Evolutionary conservation across 495 filamentous ascomycete genomes (phyloP), one percentile per base, ranked within the genome.

Genomic region (Geoglossum glabrum): DNA sequence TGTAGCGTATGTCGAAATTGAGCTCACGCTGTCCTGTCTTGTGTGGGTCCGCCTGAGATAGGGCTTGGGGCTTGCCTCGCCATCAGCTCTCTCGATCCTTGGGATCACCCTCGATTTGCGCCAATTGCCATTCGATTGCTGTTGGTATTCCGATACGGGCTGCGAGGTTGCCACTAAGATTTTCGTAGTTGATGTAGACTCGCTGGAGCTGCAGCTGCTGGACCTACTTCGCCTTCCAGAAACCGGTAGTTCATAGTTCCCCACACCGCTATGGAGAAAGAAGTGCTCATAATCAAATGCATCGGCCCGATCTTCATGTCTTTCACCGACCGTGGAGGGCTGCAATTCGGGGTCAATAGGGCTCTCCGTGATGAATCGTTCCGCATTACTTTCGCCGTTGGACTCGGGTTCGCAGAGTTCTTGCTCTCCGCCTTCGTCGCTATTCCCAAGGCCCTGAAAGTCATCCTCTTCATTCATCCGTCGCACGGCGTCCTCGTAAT

Each of bases 271-370:
- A 65, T 94, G 88, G 11, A 96, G 76, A 68, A 95, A 95, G 69
- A 95, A 93, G 64, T 93, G 79, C 64, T 97, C 87, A 61, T 98
- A 98, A 66, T 95, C 92, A 67, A 98, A 98, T 7, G 92, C 92
- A 66, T 98, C 92, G 62, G 90, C 84, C 17, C 92, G 86, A 67
- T 97, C 90, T 71, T 98, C 92, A 64, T 98, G 92, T 4, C 80
- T 76, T 30, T 72, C 71, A 7, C 71, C 65, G 23, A 66, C 55
- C 6, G 49, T 52, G 6, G 57, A 0, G 23, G 56, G 38, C 13
- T 47, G 23, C 23, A 52, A 49, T 43, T 49, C 56, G n/a, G 56
- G 36, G 19, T 58, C 56, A 11, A 47, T 26, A 17, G 34, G 54
- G 15, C 54, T 40, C 28, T 56, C 54, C 0, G 54, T 17, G 8